Evolutionary conservation across 2,329 filamentous ascomycete genomes (phyloP).

Genomic region (Colletotrichum sp.): DNA sequence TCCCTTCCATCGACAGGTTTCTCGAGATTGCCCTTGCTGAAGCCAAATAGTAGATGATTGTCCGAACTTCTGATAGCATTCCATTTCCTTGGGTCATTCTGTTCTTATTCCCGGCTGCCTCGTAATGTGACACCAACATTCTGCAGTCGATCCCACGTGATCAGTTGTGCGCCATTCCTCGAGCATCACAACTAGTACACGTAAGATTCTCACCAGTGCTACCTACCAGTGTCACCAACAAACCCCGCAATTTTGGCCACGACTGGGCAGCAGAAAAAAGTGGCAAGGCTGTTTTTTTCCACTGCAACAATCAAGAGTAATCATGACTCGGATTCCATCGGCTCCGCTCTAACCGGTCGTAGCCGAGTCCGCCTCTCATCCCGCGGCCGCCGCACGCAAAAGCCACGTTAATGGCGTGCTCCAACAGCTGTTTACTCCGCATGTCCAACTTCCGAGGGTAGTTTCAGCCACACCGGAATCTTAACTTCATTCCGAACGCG

Average conservation of each 20-base stretch:
- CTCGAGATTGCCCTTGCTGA: not conserved
- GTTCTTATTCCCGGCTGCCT: not conserved
- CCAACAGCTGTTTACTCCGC: not conserved
- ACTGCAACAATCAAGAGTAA: not conserved
- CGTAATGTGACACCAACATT: not conserved
- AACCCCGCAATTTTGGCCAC: not conserved
- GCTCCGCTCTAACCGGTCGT: not conserved
- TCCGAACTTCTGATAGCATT: not conserved
- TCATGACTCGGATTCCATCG: not conserved
- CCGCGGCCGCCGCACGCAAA: not conserved
- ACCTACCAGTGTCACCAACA: not conserved
- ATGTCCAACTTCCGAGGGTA: not conserved
- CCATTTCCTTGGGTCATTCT: not conserved
- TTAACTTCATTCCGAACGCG: not conserved
- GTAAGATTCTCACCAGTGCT: not conserved
- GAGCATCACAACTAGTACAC: not conserved
- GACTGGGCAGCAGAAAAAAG: not conserved
- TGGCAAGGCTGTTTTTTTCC: not conserved
- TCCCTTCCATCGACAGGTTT: not conserved
- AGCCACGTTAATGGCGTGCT: not conserved
- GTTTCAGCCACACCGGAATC: not conserved
- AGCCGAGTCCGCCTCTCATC: not conserved
- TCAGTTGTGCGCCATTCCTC: not conserved
- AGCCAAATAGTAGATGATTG: not conserved
- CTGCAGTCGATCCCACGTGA: not conserved